These are phyloP conservation scores for Ziziphus jujuba DNA, from an alignment of 306 rosid genomes.

Conservation along the genomic window DNA sequence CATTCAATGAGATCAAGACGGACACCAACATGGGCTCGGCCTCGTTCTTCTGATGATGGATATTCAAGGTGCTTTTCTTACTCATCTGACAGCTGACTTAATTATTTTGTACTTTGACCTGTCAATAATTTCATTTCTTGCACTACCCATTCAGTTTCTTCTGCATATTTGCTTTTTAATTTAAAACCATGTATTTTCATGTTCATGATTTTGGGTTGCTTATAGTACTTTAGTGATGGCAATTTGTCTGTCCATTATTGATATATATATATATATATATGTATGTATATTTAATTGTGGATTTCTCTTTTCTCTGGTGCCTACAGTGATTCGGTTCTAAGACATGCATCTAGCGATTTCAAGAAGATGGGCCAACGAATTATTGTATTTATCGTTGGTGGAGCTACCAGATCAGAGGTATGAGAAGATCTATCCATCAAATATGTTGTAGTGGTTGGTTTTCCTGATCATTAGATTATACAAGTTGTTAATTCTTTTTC, in stretches of 20 bases:
- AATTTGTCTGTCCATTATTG: not conserved
- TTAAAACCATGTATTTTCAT: no score
- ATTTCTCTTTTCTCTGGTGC: constrained; percentile 24
- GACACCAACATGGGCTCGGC: constrained; percentile 88
- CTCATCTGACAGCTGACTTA: not conserved
- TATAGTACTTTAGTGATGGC: no score
- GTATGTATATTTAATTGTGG: not conserved
- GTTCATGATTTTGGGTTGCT: no score
- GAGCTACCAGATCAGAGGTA: constrained; percentile 99
- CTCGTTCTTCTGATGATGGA: constrained; percentile 91
- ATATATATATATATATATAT: not conserved
- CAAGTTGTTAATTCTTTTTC: constrained; percentile 30
- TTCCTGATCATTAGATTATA: constrained; percentile 3
- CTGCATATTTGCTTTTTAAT: not conserved
- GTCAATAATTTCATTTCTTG: not conserved
- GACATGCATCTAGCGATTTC: constrained; percentile 85
- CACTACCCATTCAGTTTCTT: not conserved
- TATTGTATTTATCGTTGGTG: constrained; percentile 89
- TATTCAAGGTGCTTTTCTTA: constrained; percentile 65
- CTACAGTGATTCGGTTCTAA: constrained; percentile 74
- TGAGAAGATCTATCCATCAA: constrained; percentile 1
- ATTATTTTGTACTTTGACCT: not conserved
- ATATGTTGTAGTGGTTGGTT: constrained; percentile 1
- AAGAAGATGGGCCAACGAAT: constrained; percentile 87
- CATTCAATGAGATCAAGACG: constrained; percentile 93